Conservation (phyloP, 345 rosid species). For the Turnera subulata region DNA sequence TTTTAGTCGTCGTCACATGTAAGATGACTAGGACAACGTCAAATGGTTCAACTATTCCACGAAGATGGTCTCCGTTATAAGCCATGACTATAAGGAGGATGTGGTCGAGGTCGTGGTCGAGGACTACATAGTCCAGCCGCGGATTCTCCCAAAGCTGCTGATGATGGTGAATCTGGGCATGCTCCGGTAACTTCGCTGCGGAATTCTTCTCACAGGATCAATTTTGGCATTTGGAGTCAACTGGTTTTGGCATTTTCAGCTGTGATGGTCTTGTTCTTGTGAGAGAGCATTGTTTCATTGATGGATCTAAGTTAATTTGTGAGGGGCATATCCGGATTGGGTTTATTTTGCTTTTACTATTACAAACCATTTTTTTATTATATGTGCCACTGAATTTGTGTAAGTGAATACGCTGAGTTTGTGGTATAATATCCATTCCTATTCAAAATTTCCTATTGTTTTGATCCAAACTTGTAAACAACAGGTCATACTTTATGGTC, state of each 20-base stretch:
- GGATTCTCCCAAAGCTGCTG: slow-evolving; percentile 55
- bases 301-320: neutral
- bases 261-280: slow-evolving; percentile 47
- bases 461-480: no score
- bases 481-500: no score
- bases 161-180: slow-evolving; percentile 14
- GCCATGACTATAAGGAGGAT: no score
- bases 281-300: slow-evolving; percentile 15
- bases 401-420: no score
- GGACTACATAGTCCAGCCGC: slow-evolving; percentile 58
- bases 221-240: slow-evolving; percentile 30
- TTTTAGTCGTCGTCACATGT: no score
- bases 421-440: no score
- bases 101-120: no score
- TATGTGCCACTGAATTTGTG: slow-evolving; percentile 8
- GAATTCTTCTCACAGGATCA: slow-evolving; percentile 41
- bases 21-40: no score
- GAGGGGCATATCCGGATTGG: slow-evolving; percentile 11
- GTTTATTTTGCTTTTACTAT: slow-evolving; percentile 4
- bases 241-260: slow-evolving; percentile 40
- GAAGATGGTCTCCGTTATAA: no score
- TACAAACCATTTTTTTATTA: slow-evolving; percentile 15
- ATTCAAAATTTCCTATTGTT: no score
- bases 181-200: slow-evolving; percentile 15
- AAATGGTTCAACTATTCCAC: no score